phyloP scores from a whole-genome alignment of 371 early-diverging fungal species.

The Fennellomyces sp. region DNA sequence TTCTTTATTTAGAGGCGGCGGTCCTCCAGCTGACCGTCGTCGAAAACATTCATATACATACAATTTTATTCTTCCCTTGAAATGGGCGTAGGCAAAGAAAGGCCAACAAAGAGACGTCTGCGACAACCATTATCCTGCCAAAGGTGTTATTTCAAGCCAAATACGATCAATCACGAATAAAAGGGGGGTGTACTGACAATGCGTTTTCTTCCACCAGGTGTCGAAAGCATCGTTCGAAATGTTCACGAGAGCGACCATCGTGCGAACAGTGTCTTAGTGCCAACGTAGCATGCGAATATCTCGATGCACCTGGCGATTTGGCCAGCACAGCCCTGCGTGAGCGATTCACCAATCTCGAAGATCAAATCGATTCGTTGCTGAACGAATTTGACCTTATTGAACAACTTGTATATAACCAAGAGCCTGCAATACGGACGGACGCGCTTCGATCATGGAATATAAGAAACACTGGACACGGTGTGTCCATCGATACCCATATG shows the following conservation, averaged over 20 bases:
- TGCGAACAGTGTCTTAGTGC: slow-evolving; percentile 44
- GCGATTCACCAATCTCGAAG: slow-evolving; percentile 45
- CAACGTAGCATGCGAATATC: slow-evolving; percentile 34
- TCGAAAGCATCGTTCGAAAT: slow-evolving; percentile 49
- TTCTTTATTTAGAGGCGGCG: no score
- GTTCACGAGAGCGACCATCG: slow-evolving; percentile 42
- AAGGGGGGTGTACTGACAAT: no score
- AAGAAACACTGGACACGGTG: slow-evolving; percentile 15
- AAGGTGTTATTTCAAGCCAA: no score
- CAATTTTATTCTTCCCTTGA: no score
- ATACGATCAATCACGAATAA: no score
- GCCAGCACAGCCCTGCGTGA: slow-evolving; percentile 50
- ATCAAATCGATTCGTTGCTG: slow-evolving; percentile 43
- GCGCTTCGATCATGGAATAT: slow-evolving; percentile 24
- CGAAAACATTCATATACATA: no score
- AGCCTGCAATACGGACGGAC: slow-evolving; percentile 2
- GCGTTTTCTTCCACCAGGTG: no score
- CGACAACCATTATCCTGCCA: slow-evolving; percentile 52
- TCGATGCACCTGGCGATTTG: slow-evolving; percentile 50
- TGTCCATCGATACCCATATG: slow-evolving; percentile 48
- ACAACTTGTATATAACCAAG: slow-evolving; percentile 22
- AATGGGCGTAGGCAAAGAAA: no score
- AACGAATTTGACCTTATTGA: slow-evolving; percentile 43
- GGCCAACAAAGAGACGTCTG: slow-evolving; percentile 38
- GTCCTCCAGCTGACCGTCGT: no score